Conservation (phyloP, 805 yeast species). For the Nematodospora valgi region DNA sequence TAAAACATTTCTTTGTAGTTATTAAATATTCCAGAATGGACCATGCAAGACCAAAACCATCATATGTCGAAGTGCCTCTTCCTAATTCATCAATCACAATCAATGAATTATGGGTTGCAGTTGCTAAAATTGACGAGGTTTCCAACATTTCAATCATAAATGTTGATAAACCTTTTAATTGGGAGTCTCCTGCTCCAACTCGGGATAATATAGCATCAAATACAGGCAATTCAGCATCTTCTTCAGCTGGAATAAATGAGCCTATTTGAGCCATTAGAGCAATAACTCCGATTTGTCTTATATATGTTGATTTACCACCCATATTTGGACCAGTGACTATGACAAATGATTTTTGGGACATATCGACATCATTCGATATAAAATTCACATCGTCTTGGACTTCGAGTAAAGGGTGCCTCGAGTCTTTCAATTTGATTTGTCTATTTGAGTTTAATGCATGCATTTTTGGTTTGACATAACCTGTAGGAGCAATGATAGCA, state of each 20-base stretch:
- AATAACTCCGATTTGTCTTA: constrained; percentile 84
- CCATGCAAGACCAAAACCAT: constrained; percentile 98
- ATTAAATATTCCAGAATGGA: constrained; percentile 87
- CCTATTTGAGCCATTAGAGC: constrained; percentile 88
- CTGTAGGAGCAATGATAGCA: constrained; percentile 71
- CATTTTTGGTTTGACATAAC: constrained; percentile 67
- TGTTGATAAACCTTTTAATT: constrained; percentile 93
- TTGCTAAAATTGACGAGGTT: constrained; percentile 79
- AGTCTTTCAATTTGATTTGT: constrained; percentile 56
- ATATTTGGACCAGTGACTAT: constrained; percentile 95
- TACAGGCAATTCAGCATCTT: constrained; percentile 67
- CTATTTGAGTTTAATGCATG: too few relatives aligned
- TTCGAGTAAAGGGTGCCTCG: constrained; percentile 94
- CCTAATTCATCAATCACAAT: constrained; percentile 94
- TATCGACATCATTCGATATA: constrained; percentile 82
- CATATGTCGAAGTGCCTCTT: constrained; percentile 85
- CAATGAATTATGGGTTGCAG: constrained; percentile 74
- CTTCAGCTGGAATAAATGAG: constrained; percentile 72
- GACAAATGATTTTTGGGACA: constrained; percentile 50
- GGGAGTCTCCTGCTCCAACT: constrained; percentile 99
- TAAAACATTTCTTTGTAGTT: constrained; percentile 65
- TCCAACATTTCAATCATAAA: constrained; percentile 92
- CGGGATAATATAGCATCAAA: constrained; percentile 92
- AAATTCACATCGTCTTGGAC: constrained; percentile 88
- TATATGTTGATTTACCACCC: constrained; percentile 97